These are phyloP conservation scores for Fusarium avenaceum DNA, from an alignment of 2,329 filamentous ascomycete species.

Conservation along the genomic window DNA sequence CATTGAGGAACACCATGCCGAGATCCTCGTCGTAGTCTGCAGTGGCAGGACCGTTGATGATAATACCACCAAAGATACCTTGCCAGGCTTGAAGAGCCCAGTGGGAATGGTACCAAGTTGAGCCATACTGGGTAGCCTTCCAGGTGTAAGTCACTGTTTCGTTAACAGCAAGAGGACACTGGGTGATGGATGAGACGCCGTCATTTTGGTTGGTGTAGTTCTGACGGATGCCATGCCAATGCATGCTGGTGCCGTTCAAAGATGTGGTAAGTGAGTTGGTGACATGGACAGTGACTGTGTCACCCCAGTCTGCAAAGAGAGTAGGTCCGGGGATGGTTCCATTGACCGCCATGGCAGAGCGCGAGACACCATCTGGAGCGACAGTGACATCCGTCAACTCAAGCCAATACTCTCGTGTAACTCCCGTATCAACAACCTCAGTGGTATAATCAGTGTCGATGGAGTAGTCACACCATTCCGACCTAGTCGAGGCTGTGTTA, in stretches of 20 bases:
- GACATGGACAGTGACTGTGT: slow-evolving; percentile 65
- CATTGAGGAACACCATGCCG: slow-evolving; percentile 69
- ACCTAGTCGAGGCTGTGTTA: slow-evolving; percentile 13
- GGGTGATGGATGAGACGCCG: slow-evolving; percentile 65
- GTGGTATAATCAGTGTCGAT: slow-evolving; percentile 62
- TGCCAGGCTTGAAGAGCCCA: slow-evolving; percentile 64
- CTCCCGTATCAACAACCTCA: slow-evolving; percentile 61
- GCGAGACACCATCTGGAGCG: slow-evolving; percentile 61
- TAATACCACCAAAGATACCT: slow-evolving; percentile 71
- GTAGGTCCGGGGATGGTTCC: slow-evolving; percentile 71
- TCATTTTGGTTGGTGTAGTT: slow-evolving; percentile 67
- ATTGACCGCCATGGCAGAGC: slow-evolving; percentile 64
- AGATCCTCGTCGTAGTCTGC: slow-evolving; percentile 74
- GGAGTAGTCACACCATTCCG: slow-evolving; percentile 62
- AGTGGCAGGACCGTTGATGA: slow-evolving; percentile 72
- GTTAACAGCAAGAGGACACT: slow-evolving; percentile 66
- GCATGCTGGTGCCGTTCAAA: slow-evolving; percentile 71
- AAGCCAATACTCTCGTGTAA: slow-evolving; percentile 64
- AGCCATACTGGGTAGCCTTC: slow-evolving; percentile 67
- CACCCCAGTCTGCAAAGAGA: slow-evolving; percentile 67
- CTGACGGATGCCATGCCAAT: slow-evolving; percentile 74
- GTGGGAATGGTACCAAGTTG: slow-evolving; percentile 73
- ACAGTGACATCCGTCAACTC: slow-evolving; percentile 56
- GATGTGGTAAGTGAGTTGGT: slow-evolving; percentile 60
- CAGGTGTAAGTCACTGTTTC: slow-evolving; percentile 69